A percentile compares a stretch with the other conserved stretches of the same genome.
Conservation (phyloP, 75 land plant species). For the Pinus albicaulis region DNA sequence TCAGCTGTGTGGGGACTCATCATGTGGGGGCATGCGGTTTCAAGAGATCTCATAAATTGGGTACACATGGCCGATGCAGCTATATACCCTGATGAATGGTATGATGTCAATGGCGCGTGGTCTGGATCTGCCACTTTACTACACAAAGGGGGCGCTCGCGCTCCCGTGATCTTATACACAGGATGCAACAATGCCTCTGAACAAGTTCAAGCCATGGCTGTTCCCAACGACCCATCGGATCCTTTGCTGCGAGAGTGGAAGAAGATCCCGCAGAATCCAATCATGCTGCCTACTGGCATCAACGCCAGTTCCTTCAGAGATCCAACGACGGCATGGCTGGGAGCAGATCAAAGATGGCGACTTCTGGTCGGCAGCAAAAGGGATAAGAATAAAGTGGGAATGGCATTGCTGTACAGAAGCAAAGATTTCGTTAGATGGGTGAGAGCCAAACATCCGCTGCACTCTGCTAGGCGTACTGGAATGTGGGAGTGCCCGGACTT, state of each 20-base stretch:
- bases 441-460: constrained; percentile 31
- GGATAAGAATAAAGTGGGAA: constrained; percentile 11
- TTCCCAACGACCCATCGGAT: constrained; percentile 25
- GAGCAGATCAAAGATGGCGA: constrained; percentile 33
- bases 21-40: constrained; percentile 54
- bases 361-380: constrained; percentile 21
- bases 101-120: constrained; percentile 70
- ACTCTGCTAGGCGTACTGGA: constrained; percentile 31
- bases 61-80: constrained; percentile 24
- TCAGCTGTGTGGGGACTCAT: constrained; percentile 41
- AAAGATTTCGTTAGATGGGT: constrained; percentile 48
- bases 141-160: constrained; percentile 20
- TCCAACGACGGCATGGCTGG: constrained; percentile 50
- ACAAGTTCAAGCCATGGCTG: constrained; percentile 26
- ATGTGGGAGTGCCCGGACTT: constrained; percentile 93
- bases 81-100: constrained; percentile 28
- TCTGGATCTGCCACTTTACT: constrained; percentile 68
- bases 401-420: constrained; percentile 43
- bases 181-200: constrained; percentile 24
- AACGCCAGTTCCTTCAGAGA: constrained; percentile 32
- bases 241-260: constrained; percentile 37
- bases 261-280: constrained; percentile 36
- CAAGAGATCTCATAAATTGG: constrained; percentile 44
- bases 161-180: constrained; percentile 55
- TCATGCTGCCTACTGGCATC: constrained; percentile 22